Evolutionary conservation across 345 rosid genomes (phyloP).

Genomic region (Sonneratia alba): DNA sequence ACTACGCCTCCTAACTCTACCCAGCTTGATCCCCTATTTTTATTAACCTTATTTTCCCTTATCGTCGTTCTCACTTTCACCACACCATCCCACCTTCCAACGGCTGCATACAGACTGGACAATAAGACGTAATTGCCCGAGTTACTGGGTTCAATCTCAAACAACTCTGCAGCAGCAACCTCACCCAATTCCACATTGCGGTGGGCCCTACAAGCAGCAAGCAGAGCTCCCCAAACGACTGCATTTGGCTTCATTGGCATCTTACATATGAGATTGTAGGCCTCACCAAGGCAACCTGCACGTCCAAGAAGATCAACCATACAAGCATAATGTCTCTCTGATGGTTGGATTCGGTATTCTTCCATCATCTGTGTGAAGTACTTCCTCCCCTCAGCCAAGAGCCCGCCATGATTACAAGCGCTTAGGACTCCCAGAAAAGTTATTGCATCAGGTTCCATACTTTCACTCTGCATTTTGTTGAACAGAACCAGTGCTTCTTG

Average conservation of each 20-base stretch:
- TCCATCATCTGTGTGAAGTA: conserved; percentile 58
- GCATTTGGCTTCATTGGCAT: conserved; percentile 75
- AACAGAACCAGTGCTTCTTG: conserved; percentile 50
- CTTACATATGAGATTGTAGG: conserved; percentile 39
- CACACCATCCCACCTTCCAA: conserved; percentile 53
- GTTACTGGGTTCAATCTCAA: conserved; percentile 36
- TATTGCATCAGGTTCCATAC: conserved; percentile 48
- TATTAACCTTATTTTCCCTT: conserved; percentile 21
- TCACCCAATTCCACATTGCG: conserved; percentile 26
- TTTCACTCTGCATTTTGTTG: conserved; percentile 49
- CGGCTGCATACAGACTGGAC: conserved; percentile 9
- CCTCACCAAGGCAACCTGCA: conserved; percentile 56
- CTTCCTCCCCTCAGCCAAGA: conserved; percentile 46
- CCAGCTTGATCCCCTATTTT: conserved; percentile 29
- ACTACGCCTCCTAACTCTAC: conserved; percentile 19
- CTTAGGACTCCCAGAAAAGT: conserved; percentile 56
- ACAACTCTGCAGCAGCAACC: conserved; percentile 41
- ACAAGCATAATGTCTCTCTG: conserved; percentile 74
- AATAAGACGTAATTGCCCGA: conserved; percentile 38
- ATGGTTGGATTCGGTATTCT: conserved; percentile 45
- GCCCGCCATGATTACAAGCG: conserved; percentile 74
- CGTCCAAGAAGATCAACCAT: conserved; percentile 79
- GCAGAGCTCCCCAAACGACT: conserved; percentile 70
- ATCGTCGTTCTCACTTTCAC: conserved; percentile 41
- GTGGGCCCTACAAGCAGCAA: conserved; percentile 65